Evolutionary conservation across 805 yeast genomes (phyloP), one percentile per base, ranked within the genome.

Genomic region (Yarrowia sp.): DNA sequence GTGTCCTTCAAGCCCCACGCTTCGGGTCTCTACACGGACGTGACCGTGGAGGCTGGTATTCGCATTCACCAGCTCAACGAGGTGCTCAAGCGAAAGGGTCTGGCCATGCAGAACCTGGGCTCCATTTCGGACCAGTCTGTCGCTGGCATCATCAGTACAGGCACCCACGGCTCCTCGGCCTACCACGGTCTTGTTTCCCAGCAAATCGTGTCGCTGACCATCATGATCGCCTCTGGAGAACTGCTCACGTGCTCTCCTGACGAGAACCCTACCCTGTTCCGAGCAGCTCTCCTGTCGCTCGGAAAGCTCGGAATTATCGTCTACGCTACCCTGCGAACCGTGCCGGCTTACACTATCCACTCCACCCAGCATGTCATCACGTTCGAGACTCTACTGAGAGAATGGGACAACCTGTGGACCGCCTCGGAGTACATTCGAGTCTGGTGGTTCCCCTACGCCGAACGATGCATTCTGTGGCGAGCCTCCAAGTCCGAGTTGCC

Each of bases 391-490:
- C 79, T 94, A 30, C 78, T 94, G 72, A 33, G 55, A 14, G 66
- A 61, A 15, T 61, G 66, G 66, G 79, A 81, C 14, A 81, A 86
- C 69, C 78, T 94, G 53, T 94, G 98, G 97, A 85, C 90, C 3
- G 87, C 91, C 56, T 84, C 92, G n/a, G 99, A 94, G 79, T 94
- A 87, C 74, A 89, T 92, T 55, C 86, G 98, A 71, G 86, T 92
- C 61, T 94, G 98, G 98, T 95, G 98, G 98, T 95, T 90, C 78
- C 98, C 99, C 1, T 95, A 94, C 77, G 83, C 95, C 17, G 85
- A 86, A 64, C 89, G 89, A 74, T 91, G 97, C 80, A 87, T 92
- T 39, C 80, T 92, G 60, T 94, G 98, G 98, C 85, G 96, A 75
- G 98, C 97, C 44, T 79, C 85, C 30, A 91, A 91, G 75, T 86